Conservation (phyloP, 2,329 filamentous ascomycete species). For the Colletotrichum magnum region DNA sequence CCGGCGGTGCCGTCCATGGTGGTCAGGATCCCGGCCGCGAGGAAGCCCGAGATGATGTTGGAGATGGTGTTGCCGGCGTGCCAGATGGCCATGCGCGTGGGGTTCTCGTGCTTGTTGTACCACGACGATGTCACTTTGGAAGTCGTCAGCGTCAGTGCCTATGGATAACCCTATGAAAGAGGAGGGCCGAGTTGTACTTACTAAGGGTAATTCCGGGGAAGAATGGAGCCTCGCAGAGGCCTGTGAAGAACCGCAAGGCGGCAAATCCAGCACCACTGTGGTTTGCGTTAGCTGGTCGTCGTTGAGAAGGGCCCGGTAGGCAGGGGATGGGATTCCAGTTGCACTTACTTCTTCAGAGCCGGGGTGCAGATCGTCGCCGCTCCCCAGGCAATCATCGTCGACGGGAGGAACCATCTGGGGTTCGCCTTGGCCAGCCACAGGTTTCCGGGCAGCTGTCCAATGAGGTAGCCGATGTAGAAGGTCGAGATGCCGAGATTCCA, state of each 20-base stretch:
- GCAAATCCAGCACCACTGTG: conserved; percentile 44
- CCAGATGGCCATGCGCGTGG: conserved; percentile 58
- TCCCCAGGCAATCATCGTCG: conserved; percentile 57
- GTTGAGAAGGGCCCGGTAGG: not conserved
- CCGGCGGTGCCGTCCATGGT: conserved; percentile 57
- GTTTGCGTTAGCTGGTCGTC: conserved; percentile 2
- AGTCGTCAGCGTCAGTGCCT: not conserved
- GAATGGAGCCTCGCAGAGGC: conserved; percentile 53
- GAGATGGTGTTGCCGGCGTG: conserved; percentile 61
- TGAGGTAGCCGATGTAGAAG: conserved; percentile 60
- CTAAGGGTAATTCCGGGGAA: conserved; percentile 62
- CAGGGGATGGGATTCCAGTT: not conserved
- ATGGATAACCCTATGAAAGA: too few relatives aligned
- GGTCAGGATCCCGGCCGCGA: conserved; percentile 59
- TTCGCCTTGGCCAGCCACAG: conserved; percentile 56
- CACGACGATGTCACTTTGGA: conserved; percentile 55
- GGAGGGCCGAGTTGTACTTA: conserved; percentile 28
- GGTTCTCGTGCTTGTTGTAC: conserved; percentile 60
- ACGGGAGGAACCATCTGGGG: conserved; percentile 53
- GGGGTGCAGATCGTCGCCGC: conserved; percentile 59
- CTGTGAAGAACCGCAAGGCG: conserved; percentile 46
- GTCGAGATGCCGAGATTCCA: conserved; percentile 57
- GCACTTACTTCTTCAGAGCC: conserved; percentile 49
- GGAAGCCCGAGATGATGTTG: conserved; percentile 60
- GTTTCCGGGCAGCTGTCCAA: conserved; percentile 61